Evolutionary conservation across 2,329 filamentous ascomycete genomes (phyloP).

Genomic region (Aspergillus sojae): DNA sequence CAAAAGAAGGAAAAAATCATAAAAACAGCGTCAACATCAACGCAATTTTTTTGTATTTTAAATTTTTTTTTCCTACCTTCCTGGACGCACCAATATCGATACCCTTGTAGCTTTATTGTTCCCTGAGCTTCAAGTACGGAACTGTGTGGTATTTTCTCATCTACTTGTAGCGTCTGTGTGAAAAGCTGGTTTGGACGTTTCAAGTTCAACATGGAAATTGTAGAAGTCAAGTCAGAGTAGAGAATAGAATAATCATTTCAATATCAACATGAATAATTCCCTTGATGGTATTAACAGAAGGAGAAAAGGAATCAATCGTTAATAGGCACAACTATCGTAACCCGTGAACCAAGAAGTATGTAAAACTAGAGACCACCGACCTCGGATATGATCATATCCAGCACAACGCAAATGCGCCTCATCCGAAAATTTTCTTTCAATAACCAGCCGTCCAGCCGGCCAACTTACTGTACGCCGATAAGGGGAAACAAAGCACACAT

Average conservation of each 20-base stretch:
- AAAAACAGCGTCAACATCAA: conserved; percentile 9
- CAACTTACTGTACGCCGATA: neutral
- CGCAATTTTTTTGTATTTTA: conserved; percentile 33
- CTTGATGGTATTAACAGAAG: neutral
- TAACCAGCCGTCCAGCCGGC: neutral
- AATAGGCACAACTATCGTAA: neutral
- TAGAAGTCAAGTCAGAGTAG: neutral
- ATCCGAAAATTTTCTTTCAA: neutral
- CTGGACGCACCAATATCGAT: conserved; percentile 37
- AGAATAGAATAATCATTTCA: neutral
- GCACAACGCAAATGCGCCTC: neutral
- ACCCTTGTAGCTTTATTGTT: conserved; percentile 32
- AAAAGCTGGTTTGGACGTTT: neutral
- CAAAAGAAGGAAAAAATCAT: conserved; percentile 20
- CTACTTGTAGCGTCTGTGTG: neutral
- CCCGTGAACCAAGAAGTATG: conserved; percentile 1
- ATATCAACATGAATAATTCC: neutral
- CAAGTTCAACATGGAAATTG: neutral
- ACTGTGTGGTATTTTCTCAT: neutral
- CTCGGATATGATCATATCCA: neutral
- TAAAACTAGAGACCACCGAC: neutral
- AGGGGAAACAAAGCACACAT: neutral
- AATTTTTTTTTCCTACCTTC: conserved; percentile 16
- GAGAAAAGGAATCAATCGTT: neutral
- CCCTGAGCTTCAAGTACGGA: neutral